Conservation (phyloP, 306 rosid genomes). For the Oemleria cerasiformis region DNA sequence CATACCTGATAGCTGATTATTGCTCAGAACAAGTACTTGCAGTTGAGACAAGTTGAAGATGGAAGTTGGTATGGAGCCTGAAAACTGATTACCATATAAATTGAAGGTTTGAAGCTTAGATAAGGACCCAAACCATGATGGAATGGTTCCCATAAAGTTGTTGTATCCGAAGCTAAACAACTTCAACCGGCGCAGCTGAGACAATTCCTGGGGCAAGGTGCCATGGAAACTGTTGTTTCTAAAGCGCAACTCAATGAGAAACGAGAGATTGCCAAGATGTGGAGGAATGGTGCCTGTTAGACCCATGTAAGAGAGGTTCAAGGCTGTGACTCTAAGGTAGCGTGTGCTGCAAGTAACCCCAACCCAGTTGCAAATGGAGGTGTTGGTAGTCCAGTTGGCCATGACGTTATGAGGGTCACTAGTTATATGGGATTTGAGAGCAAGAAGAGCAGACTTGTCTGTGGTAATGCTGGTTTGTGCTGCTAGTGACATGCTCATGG, state of each 20-base stretch:
- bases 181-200: slow-evolving; percentile 1
- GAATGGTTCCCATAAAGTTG: neutral
- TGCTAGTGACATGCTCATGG: neutral
- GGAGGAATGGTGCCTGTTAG: slow-evolving; percentile 23
- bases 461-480: neutral
- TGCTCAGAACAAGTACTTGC: neutral
- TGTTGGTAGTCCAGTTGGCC: no score
- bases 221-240: slow-evolving; percentile 21
- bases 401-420: no score
- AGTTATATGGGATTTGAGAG: neutral
- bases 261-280: slow-evolving; percentile 15
- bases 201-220: neutral
- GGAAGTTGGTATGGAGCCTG: neutral
- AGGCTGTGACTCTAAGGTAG: slow-evolving; percentile 4
- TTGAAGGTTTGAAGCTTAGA: neutral
- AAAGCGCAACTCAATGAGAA: neutral
- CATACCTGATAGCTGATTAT: neutral
- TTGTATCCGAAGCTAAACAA: neutral
- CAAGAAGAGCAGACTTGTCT: neutral
- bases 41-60: neutral
- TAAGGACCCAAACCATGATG: neutral
- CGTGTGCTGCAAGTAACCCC: slow-evolving; percentile 10
- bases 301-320: slow-evolving; percentile 19
- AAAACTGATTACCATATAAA: neutral
- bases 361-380: slow-evolving; percentile 22